Percentiles rank a stretch among this genome's conserved stretches.
These are phyloP conservation scores for Drosera spatulata DNA, from an alignment of 179 eudicot genomes.

Conservation along the genomic window DNA sequence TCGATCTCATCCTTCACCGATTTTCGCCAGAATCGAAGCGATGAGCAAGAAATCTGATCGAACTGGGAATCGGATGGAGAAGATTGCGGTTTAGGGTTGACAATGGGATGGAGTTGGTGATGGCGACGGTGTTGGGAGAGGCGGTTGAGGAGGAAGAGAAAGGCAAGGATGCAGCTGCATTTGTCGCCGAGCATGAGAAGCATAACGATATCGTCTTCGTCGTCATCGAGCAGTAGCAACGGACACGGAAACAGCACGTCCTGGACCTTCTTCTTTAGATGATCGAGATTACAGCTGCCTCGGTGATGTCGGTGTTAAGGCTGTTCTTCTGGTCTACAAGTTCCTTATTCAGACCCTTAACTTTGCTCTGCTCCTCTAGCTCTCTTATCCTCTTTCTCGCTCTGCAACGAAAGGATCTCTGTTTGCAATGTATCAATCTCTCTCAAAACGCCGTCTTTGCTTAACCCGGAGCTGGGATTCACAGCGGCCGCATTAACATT, in stretches of 20 bases:
- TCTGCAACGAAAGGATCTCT: conserved; percentile 48
- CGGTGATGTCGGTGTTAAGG: conserved; percentile 32
- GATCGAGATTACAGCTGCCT: conserved; percentile 44
- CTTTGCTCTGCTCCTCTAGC: conserved; percentile 46
- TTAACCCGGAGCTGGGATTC: conserved; percentile 34
- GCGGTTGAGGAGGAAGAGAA: too few relatives aligned
- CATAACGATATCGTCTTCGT: too few relatives aligned
- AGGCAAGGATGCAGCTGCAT: too few relatives aligned
- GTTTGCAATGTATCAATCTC: conserved; percentile 52
- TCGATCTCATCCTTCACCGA: too few relatives aligned
- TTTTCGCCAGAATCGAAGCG: too few relatives aligned
- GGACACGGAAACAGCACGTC: conserved; percentile 8
- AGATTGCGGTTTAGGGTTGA: too few relatives aligned
- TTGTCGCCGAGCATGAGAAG: too few relatives aligned
- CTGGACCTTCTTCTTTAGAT: conserved; percentile 44
- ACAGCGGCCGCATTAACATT: conserved; percentile 11
- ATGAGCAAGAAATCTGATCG: too few relatives aligned
- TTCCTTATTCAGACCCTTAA: conserved; percentile 34
- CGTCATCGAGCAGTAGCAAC: too few relatives aligned
- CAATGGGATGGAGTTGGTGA: too few relatives aligned
- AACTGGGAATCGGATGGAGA: too few relatives aligned
- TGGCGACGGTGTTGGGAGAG: too few relatives aligned
- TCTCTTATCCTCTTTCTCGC: conserved; percentile 52
- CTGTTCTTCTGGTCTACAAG: conserved; percentile 26
- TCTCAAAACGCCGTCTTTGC: conserved; percentile 36